Evolutionary conservation across 306 rosid species (phyloP).

Genomic region (Vachellia pachyceras): DNA sequence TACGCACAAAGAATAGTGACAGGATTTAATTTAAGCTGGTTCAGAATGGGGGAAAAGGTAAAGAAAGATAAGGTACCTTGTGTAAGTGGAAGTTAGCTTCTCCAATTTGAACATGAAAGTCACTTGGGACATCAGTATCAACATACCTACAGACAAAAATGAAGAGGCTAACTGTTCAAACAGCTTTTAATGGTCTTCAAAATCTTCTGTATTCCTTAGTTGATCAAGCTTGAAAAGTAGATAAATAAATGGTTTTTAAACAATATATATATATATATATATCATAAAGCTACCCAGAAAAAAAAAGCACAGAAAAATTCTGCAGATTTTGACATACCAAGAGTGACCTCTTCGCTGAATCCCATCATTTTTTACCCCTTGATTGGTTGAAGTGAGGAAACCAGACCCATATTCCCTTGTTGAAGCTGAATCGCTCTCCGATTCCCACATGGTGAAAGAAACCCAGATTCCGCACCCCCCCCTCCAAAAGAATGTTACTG

Average conservation of each 20-base stretch:
- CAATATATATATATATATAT: too few species aligned
- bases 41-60: not conserved
- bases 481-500: not conserved
- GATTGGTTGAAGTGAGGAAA: slow-evolving; percentile 64
- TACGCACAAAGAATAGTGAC: not conserved
- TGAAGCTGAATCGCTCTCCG: slow-evolving; percentile 71
- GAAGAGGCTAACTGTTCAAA: slow-evolving; percentile 19
- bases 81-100: slow-evolving; percentile 79
- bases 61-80: slow-evolving; percentile 60
- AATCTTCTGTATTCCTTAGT: not conserved
- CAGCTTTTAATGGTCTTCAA: not conserved
- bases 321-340: slow-evolving; percentile 59
- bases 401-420: slow-evolving; percentile 76
- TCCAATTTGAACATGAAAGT: slow-evolving; percentile 73
- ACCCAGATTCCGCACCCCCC: slow-evolving; percentile 12
- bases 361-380: slow-evolving; percentile 75
- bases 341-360: slow-evolving; percentile 79
- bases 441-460: slow-evolving; percentile 83
- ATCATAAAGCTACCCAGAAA: not conserved
- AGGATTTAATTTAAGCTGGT: not conserved
- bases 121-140: slow-evolving; percentile 94
- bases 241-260: not conserved
- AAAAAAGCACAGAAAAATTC: slow-evolving; percentile 1
- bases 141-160: slow-evolving; percentile 65
- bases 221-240: slow-evolving; percentile 14